Evolutionary conservation across 192 early-diverging fungal genomes (phyloP).

Genomic region (Geosiphon pyriformis): DNA sequence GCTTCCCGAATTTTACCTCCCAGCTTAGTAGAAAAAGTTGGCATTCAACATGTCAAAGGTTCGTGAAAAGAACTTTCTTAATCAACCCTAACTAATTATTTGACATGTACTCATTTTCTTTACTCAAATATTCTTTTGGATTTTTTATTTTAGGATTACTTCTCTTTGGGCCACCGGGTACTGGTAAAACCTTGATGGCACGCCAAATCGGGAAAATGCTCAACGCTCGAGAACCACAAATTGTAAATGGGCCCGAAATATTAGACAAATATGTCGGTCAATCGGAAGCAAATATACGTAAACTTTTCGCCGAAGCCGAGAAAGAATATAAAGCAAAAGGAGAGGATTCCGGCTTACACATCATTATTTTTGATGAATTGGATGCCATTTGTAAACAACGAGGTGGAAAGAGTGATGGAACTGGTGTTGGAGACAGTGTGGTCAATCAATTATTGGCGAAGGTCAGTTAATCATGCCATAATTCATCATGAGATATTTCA

Average conservation of each 20-base stretch:
- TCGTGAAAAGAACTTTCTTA: neutral
- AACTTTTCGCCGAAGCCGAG: conserved; percentile 93
- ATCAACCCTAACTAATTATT: too few relatives aligned
- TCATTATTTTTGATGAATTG: conserved; percentile 98
- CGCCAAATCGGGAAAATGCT: conserved; percentile 99
- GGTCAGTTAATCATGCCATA: conserved; percentile 27
- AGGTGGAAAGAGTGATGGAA: conserved; percentile 84
- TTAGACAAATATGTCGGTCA: conserved; percentile 96
- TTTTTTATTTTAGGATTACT: conserved; percentile 49
- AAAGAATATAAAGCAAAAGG: conserved; percentile 90
- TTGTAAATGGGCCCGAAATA: conserved; percentile 95
- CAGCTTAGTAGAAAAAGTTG: conserved; percentile 84
- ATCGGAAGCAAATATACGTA: conserved; percentile 94
- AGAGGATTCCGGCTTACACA: conserved; percentile 87
- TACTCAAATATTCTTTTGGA: too few relatives aligned
- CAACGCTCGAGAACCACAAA: conserved; percentile 86
- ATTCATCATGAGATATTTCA: neutral
- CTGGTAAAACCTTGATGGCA: conserved; percentile 97
- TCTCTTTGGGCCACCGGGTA: conserved; percentile 90
- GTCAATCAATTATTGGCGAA: conserved; percentile 97
- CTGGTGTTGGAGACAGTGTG: conserved; percentile 93
- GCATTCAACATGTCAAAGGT: conserved; percentile 96
- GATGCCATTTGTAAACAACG: conserved; percentile 99
- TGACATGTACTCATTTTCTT: too few relatives aligned
- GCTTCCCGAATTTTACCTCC: conserved; percentile 96